phyloP scores from a whole-genome alignment of 2,329 filamentous ascomycete genomes.

The Paracamarosporium sp. region DNA sequence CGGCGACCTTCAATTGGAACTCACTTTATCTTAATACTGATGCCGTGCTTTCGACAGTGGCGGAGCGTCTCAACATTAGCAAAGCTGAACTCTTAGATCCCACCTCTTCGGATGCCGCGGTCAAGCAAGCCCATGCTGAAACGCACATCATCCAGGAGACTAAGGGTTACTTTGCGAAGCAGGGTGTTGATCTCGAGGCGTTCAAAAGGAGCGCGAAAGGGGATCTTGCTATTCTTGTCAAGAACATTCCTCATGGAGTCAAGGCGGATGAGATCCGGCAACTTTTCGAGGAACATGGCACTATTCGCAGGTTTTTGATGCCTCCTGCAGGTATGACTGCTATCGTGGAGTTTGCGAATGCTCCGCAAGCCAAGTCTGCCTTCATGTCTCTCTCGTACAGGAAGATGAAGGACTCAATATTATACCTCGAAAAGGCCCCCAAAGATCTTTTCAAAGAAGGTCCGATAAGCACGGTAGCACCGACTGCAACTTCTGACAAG shows the following conservation, averaged over 20 bases:
- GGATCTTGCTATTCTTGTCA: slow-evolving; percentile 86
- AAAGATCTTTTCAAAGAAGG: slow-evolving; percentile 72
- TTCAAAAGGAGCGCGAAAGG: slow-evolving; percentile 87
- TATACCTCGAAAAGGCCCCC: slow-evolving; percentile 94
- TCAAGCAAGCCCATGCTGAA: slow-evolving; percentile 96
- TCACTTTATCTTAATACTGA: slow-evolving; percentile 98
- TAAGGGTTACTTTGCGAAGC: slow-evolving; percentile 85
- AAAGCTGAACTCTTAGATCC: slow-evolving; percentile 94
- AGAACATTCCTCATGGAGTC: slow-evolving; percentile 90
- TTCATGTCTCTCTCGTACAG: slow-evolving; percentile 88
- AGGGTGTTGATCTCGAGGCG: slow-evolving; percentile 89
- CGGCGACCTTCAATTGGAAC: slow-evolving; percentile 93
- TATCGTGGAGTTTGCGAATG: slow-evolving; percentile 84
- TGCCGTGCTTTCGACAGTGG: slow-evolving; percentile 89
- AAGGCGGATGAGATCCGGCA: slow-evolving; percentile 78
- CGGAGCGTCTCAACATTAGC: slow-evolving; percentile 82
- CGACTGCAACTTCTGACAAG: slow-evolving; percentile 36
- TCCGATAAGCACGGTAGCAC: slow-evolving; percentile 38
- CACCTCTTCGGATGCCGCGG: slow-evolving; percentile 91
- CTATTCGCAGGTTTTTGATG: slow-evolving; percentile 83
- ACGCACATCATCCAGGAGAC: slow-evolving; percentile 96
- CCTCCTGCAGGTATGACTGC: slow-evolving; percentile 92
- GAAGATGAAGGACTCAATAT: slow-evolving; percentile 85
- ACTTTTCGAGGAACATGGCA: slow-evolving; percentile 85
- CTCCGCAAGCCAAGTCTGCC: slow-evolving; percentile 80